Evolutionary conservation across 2,329 filamentous ascomycete genomes (phyloP), one percentile per base, ranked within the genome.

Genomic region (Fusarium mundagurra): DNA sequence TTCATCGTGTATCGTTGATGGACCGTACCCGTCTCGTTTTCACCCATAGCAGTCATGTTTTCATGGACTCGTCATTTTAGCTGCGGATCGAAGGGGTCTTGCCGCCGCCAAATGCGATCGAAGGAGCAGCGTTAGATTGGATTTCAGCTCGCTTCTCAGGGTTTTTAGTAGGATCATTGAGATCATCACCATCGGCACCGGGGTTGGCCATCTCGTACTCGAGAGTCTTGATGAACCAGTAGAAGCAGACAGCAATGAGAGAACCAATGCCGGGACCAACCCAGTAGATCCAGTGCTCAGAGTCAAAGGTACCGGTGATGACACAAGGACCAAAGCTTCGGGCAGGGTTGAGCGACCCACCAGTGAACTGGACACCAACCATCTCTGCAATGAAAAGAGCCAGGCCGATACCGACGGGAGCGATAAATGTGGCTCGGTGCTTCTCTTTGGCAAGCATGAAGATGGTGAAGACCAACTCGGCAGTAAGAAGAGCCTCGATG

Each of bases 371-470:
- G 24, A 87, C 82, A 36, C 85, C 86, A 10, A 83, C 83, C 69
- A 88, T 77, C 69, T 86, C 83, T 8, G 82, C 81, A 43, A 87
- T 83, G 75, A 87, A 87, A 10, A 86, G 77, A 20, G 84, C 82
- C 64, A 87, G 76, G 5, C 85, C 85, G 50, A 88, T 87, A 9
- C 86, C 86, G 3, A 87, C 79, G 0, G 86, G 86, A 20, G 86
- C 86, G 22, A 87, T 81, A 61, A 86, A 86, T 2, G 85, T 87
- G 1, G 81, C 85, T 9, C 81, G 80, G 62, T 87, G 86, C 74
- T 87, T 86, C 77, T 87, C 86, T 33, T 85, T 85, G 29, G 86
- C 86, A n/a, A 87, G 81, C 85, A 87, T 87, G 69, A 87, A 86
- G 61, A 87, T 86, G 17, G 85, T 84, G 64, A 87, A 86, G 20